phyloP scores from a whole-genome alignment of 257 asterid genomes.

The Buddleja alternifolia region DNA sequence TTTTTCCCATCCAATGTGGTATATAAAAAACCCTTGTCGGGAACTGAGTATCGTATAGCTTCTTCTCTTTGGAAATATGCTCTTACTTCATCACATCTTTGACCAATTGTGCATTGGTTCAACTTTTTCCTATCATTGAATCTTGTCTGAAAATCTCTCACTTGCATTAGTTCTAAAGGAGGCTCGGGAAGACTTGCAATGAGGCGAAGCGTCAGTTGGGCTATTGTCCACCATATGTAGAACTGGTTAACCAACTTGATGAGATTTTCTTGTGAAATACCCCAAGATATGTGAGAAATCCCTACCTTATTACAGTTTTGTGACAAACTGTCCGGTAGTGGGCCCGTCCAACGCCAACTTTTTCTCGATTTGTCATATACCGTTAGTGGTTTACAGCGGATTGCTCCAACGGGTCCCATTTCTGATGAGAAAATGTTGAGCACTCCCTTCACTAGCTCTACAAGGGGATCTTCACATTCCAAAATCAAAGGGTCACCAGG shows the following conservation, averaged over 20 bases:
- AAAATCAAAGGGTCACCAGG: slow-evolving; percentile 32
- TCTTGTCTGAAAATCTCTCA: background rate
- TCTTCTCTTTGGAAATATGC: slow-evolving; percentile 39
- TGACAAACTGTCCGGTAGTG: slow-evolving; percentile 5
- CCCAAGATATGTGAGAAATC: slow-evolving; percentile 31
- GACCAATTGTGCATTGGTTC: slow-evolving; percentile 16
- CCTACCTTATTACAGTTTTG: background rate
- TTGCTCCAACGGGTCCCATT: no score
- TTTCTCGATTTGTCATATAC: slow-evolving; percentile 6
- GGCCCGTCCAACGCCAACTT: slow-evolving; percentile 38
- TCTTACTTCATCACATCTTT: slow-evolving; percentile 28
- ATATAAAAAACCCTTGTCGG: slow-evolving; percentile 21
- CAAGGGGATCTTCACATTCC: slow-evolving; percentile 10
- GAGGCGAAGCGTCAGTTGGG: slow-evolving; percentile 4
- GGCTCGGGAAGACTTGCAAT: slow-evolving; percentile 28
- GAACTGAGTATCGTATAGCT: slow-evolving; percentile 33
- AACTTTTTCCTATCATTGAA: background rate
- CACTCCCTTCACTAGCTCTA: slow-evolving; percentile 31
- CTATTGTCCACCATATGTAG: slow-evolving; percentile 22
- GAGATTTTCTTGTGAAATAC: slow-evolving; percentile 11
- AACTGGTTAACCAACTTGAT: slow-evolving; percentile 12
- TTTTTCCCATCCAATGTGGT: slow-evolving; percentile 36
- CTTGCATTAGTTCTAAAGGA: slow-evolving; percentile 21
- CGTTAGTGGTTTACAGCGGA: slow-evolving; percentile 23
- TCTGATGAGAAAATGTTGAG: slow-evolving; percentile 31